phyloP scores from a whole-genome alignment of 1,284 basidiomycete genomes.

The Microbotryum scabiosae region DNA sequence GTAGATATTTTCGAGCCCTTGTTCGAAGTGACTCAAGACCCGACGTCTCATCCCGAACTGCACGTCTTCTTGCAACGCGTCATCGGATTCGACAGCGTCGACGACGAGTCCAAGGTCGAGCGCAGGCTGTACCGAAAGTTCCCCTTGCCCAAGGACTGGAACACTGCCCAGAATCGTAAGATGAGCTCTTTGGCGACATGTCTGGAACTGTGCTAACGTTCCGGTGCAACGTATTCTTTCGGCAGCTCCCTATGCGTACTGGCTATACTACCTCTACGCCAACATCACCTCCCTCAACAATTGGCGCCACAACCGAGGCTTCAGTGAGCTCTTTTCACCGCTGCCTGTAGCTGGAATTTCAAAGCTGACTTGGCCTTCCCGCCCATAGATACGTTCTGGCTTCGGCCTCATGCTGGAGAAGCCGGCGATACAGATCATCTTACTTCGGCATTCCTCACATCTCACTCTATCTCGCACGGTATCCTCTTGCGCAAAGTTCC shows the following conservation, averaged over 20 bases:
- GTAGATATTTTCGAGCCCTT: constrained; percentile 85
- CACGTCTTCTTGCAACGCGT: constrained; percentile 95
- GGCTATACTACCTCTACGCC: constrained; percentile 96
- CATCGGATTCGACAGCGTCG: constrained; percentile 92
- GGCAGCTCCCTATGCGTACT: constrained; percentile 39
- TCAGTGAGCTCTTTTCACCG: constrained; percentile 57
- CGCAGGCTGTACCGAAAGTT: constrained; percentile 88
- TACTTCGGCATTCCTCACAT: constrained; percentile 87
- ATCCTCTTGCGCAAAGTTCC: constrained; percentile 96
- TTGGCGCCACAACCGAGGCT: constrained; percentile 78
- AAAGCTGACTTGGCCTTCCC: constrained; percentile 1
- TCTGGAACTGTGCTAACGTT: constrained; percentile 1
- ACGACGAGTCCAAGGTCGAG: constrained; percentile 95
- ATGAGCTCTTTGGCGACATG: constrained; percentile 71
- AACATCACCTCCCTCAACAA: constrained; percentile 92
- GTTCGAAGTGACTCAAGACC: constrained; percentile 94
- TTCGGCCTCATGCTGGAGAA: constrained; percentile 95
- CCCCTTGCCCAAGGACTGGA: constrained; percentile 87
- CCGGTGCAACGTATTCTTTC: neutral
- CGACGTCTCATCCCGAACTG: constrained; percentile 79
- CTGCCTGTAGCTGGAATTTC: neutral
- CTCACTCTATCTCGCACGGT: constrained; percentile 97
- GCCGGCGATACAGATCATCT: constrained; percentile 98
- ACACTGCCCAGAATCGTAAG: constrained; percentile 78
- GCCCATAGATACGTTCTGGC: constrained; percentile 76